Base-by-base conservation (phyloP, 2,329 filamentous ascomycete genomes). In the Alternaria triticimaculans region DNA sequence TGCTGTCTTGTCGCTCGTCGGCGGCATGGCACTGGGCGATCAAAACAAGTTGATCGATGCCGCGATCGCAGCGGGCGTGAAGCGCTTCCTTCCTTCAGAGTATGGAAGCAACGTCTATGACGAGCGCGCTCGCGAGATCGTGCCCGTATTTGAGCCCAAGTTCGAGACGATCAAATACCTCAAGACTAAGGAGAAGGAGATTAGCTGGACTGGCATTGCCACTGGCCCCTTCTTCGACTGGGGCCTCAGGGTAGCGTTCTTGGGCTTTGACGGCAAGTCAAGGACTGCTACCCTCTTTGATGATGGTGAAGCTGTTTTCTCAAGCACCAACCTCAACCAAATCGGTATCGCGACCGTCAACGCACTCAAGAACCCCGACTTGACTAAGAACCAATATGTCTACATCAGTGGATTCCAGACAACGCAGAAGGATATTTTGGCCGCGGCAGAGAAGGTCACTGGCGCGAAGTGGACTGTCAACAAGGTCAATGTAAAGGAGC, bases 41-140 rank as follows among this genome's bases (percentile, higher is more conserved):
- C 87, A 89, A 70, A 80, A 80, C 51, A 78, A 79, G 14, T 79
- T 90, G 49, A 82, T 90, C 48, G 85, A 90, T 30, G 89, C 88
- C 1, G 85, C 88, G 30, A 80, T 87, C 26, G 83, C 83, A 5
- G 87, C 87, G 2, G 87, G 87, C 1, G 88, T 91, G 6, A 85
- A 85, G 67, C 83, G 87, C 7, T 89, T 88, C 72, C 83, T 89
- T 1, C 87, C 88, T 2, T 87, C 86, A 37, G 89, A 92, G 67
- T 91, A 85, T 65, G 84, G 80, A 41, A 81, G 78, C 71, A 82
- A 79, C 71, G 70, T 63, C 78, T 67, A 33, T 43, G 80, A 73
- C 74, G 75, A 56, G 68, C 76, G 50, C 66, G 80, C 58, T 54
- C 76, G 75, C 43, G 74, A 75, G 3, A 65, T 81, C 3, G 81